Conservation (phyloP, 805 yeast genomes). For the Tetrapisispora arboricola region DNA sequence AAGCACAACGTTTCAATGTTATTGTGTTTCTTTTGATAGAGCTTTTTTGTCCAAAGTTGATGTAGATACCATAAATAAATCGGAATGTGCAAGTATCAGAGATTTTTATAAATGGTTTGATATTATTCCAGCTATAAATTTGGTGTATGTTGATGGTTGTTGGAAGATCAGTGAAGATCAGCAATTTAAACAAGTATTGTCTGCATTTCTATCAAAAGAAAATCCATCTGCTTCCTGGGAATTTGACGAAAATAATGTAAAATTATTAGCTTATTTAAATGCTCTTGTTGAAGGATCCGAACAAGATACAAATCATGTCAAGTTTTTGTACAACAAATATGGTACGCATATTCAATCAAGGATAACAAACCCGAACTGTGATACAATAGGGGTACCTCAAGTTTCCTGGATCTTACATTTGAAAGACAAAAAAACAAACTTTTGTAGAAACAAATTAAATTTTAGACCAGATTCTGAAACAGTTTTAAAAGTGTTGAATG, state of each 20-base stretch:
- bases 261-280: neutral
- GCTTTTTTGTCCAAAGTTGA: conserved; percentile 4
- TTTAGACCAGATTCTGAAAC: conserved; percentile 3
- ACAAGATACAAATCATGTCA: conserved; percentile 7
- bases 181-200: neutral
- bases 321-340: neutral
- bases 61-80: neutral
- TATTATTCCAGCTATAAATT: conserved; percentile 34
- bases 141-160: conserved; percentile 22
- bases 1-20: conserved; percentile 7
- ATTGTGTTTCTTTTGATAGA: conserved; percentile 15
- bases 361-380: neutral
- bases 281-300: neutral
- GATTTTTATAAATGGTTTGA: conserved; percentile 29
- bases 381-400: conserved; percentile 8
- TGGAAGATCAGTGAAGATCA: neutral
- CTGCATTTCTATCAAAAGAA: neutral
- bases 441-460: conserved; percentile 7
- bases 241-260: neutral
- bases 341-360: neutral
- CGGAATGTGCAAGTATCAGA: conserved; percentile 10
- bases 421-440: conserved; percentile 4
- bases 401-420: conserved; percentile 6
- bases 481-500: neutral
- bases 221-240: neutral